Base-by-base conservation (phyloP, 352 stramenopile species). In the Phytophthora brassicae region DNA sequence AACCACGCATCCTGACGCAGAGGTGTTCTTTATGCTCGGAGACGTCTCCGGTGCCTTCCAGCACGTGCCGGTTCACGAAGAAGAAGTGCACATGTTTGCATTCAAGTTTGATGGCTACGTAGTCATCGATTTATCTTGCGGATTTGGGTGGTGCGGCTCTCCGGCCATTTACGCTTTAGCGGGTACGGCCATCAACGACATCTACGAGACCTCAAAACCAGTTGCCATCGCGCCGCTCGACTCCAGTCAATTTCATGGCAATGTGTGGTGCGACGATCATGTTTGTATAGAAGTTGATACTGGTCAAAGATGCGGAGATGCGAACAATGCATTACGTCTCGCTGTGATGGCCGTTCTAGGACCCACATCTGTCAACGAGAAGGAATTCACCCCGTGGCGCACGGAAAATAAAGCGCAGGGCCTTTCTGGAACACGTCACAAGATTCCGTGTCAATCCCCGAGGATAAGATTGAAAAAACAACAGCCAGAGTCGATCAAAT, bases 61-160 rank as follows among this genome's bases (percentile, higher is more conserved):
- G 33, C 6, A 74, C 56, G 47, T 70, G 14, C 50, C 60, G 1
- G 17, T 74, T 4, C 17, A 48, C 41, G 46, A 49, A 3, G 20
- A 66, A 6, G 28, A 26, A 2, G 65, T 68, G 0, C 54, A 66
- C 41, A 53, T 62, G 26, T 68, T 72, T 24, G 54, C 55, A 24
- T 68, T 68, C 19, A 2, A 1, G 0, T 50, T 64, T 17, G 60
- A 60, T 42, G 51, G 23, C 36, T 50, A 54, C 47, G 2, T 39
- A 39, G 33, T 39, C 33, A 61, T 4, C 41, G 58, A 31, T 54
- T 59, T 31, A 17, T 39, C 33, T 16, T 39, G 33, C 33, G 33
- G 13, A 16, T 38, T n/a, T 38, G 31, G 31, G 4, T 38, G 31
- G 31, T 38, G 31, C 8, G 31, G 31, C 11, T 39, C 33, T 5